A percentile compares a stretch with the other conserved stretches of the same genome.
Conservation (phyloP, 768 basidiomycete species). For the Tulasnella sp. region DNA sequence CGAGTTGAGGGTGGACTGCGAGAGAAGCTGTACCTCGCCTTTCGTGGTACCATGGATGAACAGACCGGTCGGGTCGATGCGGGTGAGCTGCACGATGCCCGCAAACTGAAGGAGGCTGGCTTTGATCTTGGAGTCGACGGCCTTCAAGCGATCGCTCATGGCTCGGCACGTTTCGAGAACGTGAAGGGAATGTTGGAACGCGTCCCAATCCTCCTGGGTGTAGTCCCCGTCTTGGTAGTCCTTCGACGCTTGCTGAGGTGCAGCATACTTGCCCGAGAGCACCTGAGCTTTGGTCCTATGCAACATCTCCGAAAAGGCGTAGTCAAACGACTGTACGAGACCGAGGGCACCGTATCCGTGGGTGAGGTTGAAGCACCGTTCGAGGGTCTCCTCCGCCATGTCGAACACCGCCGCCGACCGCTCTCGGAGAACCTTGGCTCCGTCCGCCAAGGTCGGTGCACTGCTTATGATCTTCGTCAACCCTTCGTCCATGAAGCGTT, state of each 20-base stretch:
- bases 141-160: conserved; percentile 51
- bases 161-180: conserved; percentile 70
- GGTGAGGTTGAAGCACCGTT: conserved; percentile 67
- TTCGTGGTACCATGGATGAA: conserved; percentile 42
- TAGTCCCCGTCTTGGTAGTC: conserved; percentile 66
- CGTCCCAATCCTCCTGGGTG: conserved; percentile 76
- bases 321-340: conserved; percentile 63
- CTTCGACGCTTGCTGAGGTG: conserved; percentile 32
- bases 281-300: conserved; percentile 16
- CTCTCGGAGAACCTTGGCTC: conserved; percentile 59
- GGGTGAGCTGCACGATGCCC: conserved; percentile 43
- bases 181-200: conserved; percentile 73
- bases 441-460: conserved; percentile 12
- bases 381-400: conserved; percentile 67
- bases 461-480: conserved; percentile 32
- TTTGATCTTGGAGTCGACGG: conserved; percentile 62
- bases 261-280: conserved; percentile 4
- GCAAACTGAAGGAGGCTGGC: conserved; percentile 47
- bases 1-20: conserved; percentile 78
- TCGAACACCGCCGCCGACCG: conserved; percentile 62
- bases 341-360: conserved; percentile 77
- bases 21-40: conserved; percentile 62
- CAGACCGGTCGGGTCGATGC: conserved; percentile 42
- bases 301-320: conserved; percentile 59
- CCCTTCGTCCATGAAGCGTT: conserved; percentile 48